Conservation (phyloP, 1,284 basidiomycete species). For the Phenoliferia sp. region DNA sequence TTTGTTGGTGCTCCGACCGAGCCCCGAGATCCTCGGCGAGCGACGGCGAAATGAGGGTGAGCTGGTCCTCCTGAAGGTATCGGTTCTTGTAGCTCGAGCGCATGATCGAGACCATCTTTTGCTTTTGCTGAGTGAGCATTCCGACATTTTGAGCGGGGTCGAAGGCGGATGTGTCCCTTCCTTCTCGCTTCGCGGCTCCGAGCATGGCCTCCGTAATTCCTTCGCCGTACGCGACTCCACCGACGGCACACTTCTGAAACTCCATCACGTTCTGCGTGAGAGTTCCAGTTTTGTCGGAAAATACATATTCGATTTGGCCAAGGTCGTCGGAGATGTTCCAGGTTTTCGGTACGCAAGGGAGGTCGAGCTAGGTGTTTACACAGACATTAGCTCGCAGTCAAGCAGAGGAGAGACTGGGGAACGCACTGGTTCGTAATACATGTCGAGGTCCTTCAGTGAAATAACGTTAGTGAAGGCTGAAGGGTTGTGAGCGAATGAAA, state of each 20-base stretch:
- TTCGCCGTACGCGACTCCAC: constrained; percentile 81
- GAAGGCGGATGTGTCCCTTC: constrained; percentile 56
- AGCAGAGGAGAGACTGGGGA: background rate
- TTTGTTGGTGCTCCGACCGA: constrained; percentile 33
- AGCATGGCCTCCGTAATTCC: constrained; percentile 92
- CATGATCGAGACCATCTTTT: constrained; percentile 72
- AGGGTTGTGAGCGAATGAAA: background rate
- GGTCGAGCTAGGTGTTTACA: constrained; percentile 54
- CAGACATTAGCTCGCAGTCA: background rate
- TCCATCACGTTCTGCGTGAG: constrained; percentile 95
- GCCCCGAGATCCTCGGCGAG: constrained; percentile 68
- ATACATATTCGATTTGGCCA: constrained; percentile 95
- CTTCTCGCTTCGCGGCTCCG: constrained; percentile 79
- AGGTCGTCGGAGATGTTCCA: constrained; percentile 98
- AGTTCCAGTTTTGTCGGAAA: constrained; percentile 96
- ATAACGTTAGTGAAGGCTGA: background rate
- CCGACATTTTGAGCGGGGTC: constrained; percentile 63
- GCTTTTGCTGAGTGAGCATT: constrained; percentile 58
- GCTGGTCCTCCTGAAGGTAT: constrained; percentile 72
- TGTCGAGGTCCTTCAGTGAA: constrained; percentile 64
- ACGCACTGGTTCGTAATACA: constrained; percentile 74
- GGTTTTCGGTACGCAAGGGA: constrained; percentile 87
- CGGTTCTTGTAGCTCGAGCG: constrained; percentile 77
- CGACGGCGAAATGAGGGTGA: constrained; percentile 83
- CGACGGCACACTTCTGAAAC: constrained; percentile 90